Evolutionary conservation across 192 early-diverging fungal genomes (phyloP), one percentile per base, ranked within the genome.

Genomic region (Haplosporangium gracile): DNA sequence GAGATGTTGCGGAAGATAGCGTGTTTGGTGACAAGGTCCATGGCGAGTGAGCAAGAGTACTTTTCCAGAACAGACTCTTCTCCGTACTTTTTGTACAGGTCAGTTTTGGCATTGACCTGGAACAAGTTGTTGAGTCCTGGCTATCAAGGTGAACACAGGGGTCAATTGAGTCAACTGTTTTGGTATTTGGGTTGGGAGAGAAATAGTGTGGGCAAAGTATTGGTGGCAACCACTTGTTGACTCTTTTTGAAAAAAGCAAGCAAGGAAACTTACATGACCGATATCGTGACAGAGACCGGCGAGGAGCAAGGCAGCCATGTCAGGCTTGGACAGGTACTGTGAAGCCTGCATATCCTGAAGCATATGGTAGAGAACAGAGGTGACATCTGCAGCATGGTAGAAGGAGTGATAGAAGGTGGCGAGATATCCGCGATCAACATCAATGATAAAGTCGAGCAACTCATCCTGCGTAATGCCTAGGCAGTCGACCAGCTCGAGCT

Each of bases 81-180:
- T 68, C 95, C 93, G 82, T 97, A 96, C 68, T 87, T 77, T 47
- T 89, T 84, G 2, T 97, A 95, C 2, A 97, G 76, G 2, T 95
- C 92, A 8, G 97, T 95, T 73, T 94, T 89, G 29, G 96, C 93
- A 85, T 98, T 97, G 51, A 96, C 94, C 89, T 98, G 95, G 78
- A 94, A 99, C 13, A 97, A 88, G 79, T 99, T 99, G 91, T 97
- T 98, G 51, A 94, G 88, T 29, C 98, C 98, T 6, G 98, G 97
- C 95, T 95, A 88, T 74, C 79, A 70, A 39, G 69, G 69, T 70
- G 69, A 38, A 65, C 60, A 65, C 29, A 32, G 26, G 60, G 29
- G 29, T 65, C 60, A 65, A 65, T 65, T 65, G 60, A 65, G 38
- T 38, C 34, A 20, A 15, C 68, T 4, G 10, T 18, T n/a, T n/a